These are phyloP conservation scores for Penicillium sp. DNA, from an alignment of 2,329 filamentous ascomycete genomes.

Conservation along the genomic window DNA sequence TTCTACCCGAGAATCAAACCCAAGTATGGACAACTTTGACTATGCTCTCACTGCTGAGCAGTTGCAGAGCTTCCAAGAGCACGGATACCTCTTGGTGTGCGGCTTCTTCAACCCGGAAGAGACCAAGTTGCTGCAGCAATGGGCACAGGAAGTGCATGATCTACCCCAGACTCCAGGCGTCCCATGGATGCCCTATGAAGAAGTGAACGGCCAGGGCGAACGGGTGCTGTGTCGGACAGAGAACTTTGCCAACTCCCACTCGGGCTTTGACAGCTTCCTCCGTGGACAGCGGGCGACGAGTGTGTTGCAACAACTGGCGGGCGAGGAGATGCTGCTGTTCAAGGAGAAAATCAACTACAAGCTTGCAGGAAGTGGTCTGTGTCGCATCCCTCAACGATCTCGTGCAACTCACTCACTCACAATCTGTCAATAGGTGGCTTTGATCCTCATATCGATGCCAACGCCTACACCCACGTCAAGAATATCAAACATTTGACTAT, in stretches of 20 bases:
- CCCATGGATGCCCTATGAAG: conserved; percentile 41
- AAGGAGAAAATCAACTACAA: conserved; percentile 52
- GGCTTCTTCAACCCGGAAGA: conserved; percentile 28
- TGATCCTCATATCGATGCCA: conserved; percentile 45
- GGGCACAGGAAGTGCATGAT: conserved; percentile 41
- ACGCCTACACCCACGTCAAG: conserved; percentile 47
- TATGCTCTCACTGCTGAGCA: conserved; percentile 24
- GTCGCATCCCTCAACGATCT: not conserved
- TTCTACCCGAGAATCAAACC: not conserved
- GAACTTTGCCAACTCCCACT: conserved; percentile 37
- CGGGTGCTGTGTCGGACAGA: conserved; percentile 38
- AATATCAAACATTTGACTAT: conserved; percentile 46
- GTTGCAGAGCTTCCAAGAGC: conserved; percentile 29
- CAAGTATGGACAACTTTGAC: conserved; percentile 25
- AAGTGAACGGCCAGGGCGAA: conserved; percentile 35
- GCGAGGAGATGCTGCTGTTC: conserved; percentile 46
- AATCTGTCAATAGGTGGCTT: conserved; percentile 34
- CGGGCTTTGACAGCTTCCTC: conserved; percentile 39
- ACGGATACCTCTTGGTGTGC: conserved; percentile 33
- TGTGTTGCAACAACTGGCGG: conserved; percentile 37
- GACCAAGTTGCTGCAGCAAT: conserved; percentile 26
- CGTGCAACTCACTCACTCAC: too few species aligned
- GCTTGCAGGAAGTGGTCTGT: conserved; percentile 41
- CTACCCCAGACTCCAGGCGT: conserved; percentile 33
- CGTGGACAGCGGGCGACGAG: conserved; percentile 35